Conservation (phyloP, 2,329 filamentous ascomycete genomes). For the Aspergillus quadricinctus region DNA sequence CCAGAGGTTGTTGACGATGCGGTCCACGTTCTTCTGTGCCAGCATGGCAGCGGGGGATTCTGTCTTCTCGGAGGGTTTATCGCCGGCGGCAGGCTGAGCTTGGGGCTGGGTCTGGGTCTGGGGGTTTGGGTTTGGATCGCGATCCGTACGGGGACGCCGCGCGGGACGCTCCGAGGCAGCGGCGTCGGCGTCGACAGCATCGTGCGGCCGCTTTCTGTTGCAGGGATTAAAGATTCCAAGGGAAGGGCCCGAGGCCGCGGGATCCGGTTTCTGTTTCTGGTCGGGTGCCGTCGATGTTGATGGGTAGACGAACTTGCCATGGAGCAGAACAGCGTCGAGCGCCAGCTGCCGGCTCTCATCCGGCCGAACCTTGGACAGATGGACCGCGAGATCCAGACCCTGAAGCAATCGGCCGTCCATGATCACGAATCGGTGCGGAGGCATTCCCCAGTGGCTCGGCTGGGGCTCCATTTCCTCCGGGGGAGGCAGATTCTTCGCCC, state of each 20-base stretch:
- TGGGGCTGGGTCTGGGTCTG: neutral
- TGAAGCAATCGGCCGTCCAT: conserved; percentile 2
- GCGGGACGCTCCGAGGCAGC: conserved; percentile 8
- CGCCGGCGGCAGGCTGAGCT: conserved; percentile 3
- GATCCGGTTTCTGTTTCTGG: neutral
- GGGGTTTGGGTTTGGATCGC: neutral
- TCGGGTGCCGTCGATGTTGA: neutral
- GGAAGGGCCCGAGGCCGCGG: neutral
- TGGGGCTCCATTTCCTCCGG: conserved; percentile 8
- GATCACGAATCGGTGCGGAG: neutral
- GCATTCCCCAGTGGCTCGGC: neutral
- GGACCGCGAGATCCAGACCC: neutral
- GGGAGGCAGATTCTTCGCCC: conserved; percentile 8
- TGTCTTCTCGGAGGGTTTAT: conserved; percentile 2
- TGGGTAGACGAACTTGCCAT: neutral
- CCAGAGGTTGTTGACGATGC: neutral
- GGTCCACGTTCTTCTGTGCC: neutral
- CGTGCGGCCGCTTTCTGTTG: conserved; percentile 11
- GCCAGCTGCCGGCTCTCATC: neutral
- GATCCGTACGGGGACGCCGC: conserved; percentile 9
- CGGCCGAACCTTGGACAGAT: neutral
- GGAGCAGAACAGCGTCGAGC: neutral
- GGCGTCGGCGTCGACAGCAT: conserved; percentile 4
- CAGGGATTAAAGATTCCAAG: neutral
- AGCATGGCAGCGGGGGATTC: neutral